These are phyloP conservation scores for Cyclocybe cylindracea DNA, from an alignment of 768 basidiomycete species.

Conservation along the genomic window DNA sequence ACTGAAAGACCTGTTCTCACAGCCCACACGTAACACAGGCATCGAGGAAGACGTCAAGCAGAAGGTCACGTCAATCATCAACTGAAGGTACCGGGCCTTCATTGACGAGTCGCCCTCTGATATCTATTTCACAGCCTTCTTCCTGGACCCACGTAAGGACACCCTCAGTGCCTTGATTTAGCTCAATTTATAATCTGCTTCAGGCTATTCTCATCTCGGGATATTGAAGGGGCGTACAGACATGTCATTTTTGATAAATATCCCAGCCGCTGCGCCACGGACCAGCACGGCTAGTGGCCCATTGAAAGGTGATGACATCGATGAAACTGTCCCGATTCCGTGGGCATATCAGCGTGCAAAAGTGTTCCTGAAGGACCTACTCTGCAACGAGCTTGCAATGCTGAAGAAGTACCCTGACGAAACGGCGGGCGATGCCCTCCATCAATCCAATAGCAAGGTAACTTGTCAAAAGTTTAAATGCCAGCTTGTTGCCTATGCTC, in stretches of 20 bases:
- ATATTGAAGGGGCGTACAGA: background rate
- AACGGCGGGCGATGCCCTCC: background rate
- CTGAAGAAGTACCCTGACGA: background rate
- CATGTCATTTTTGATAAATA: background rate
- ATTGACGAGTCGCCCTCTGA: slow-evolving; percentile 7
- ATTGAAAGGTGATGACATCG: too few relatives aligned
- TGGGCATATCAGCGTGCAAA: background rate
- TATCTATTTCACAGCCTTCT: slow-evolving; percentile 17
- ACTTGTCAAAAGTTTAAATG: background rate
- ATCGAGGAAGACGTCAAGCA: slow-evolving; percentile 8
- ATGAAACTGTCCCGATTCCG: background rate
- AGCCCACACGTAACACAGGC: slow-evolving; percentile 5
- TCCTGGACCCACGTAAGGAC: slow-evolving; percentile 17
- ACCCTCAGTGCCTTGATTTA: background rate
- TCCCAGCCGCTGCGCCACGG: background rate
- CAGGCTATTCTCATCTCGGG: slow-evolving; percentile 6
- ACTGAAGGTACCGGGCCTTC: slow-evolving; percentile 14
- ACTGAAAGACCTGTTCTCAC: slow-evolving; percentile 14
- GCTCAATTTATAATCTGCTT: background rate
- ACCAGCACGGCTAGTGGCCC: background rate
- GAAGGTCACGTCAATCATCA: slow-evolving; percentile 13
- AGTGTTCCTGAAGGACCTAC: background rate
- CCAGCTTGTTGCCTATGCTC: background rate
- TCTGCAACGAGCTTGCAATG: background rate
- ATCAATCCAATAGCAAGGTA: background rate